Conservation (phyloP, 2,329 filamentous ascomycete genomes). For the Diaporthe sp. region DNA sequence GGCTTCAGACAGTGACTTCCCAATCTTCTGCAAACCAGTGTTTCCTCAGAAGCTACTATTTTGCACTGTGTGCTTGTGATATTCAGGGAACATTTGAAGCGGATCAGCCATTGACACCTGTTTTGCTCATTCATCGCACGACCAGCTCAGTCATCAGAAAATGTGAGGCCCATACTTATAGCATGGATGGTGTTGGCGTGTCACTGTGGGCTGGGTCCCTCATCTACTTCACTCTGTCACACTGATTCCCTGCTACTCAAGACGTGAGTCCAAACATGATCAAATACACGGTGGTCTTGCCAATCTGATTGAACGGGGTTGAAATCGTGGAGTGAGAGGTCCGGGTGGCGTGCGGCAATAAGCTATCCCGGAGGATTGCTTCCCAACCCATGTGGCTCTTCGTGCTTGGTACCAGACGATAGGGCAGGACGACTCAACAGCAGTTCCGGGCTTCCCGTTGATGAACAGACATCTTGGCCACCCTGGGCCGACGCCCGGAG, state of each 20-base stretch:
- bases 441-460: background rate
- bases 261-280: background rate
- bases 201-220: background rate
- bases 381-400: background rate
- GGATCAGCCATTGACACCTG: background rate
- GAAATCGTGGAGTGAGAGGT: no score
- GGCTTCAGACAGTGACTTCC: no score
- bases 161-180: no score
- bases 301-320: no score
- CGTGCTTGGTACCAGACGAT: no score
- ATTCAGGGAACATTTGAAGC: no score
- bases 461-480: background rate
- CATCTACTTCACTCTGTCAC: background rate
- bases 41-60: no score
- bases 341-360: background rate
- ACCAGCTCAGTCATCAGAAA: no score
- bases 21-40: no score
- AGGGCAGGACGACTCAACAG: background rate
- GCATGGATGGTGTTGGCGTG: background rate
- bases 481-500: background rate
- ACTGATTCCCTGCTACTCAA: background rate
- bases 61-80: no score
- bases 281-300: no score
- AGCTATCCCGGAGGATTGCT: background rate
- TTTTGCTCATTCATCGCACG: background rate